A percentile compares a stretch with the other conserved stretches of the same genome.
These are phyloP conservation scores for Vinca major DNA, from an alignment of 305 asterid species.

Conservation along the genomic window DNA sequence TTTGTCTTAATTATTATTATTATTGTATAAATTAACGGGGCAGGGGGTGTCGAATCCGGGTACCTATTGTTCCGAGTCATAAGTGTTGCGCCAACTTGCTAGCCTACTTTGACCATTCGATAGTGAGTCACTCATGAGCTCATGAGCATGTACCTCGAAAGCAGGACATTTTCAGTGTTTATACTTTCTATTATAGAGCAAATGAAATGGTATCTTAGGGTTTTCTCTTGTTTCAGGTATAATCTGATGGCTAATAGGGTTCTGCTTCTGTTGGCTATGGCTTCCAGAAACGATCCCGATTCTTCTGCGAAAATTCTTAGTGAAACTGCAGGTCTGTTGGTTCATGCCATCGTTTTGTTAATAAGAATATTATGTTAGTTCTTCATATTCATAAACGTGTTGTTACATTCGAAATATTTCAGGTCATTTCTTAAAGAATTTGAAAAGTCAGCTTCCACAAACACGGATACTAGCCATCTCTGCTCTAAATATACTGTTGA, in stretches of 20 bases:
- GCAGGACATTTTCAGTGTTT: background rate
- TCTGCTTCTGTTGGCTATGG: slow-evolving; percentile 86
- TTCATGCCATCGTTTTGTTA: slow-evolving; percentile 8
- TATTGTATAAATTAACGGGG: too few relatives aligned
- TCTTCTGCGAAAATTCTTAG: slow-evolving; percentile 57
- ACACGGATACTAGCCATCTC: slow-evolving; percentile 97
- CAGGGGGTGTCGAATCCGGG: too few relatives aligned
- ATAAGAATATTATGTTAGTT: slow-evolving; percentile 2
- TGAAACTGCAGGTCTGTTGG: slow-evolving; percentile 73
- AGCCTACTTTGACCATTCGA: too few relatives aligned
- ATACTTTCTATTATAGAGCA: slow-evolving; percentile 1
- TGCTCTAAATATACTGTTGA: slow-evolving; percentile 85
- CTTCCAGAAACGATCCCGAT: slow-evolving; percentile 70
- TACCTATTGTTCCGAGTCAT: too few relatives aligned
- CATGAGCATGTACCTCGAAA: background rate
- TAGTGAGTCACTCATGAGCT: background rate
- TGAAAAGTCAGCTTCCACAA: slow-evolving; percentile 98
- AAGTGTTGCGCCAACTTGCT: too few relatives aligned
- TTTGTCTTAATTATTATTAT: too few relatives aligned
- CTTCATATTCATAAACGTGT: slow-evolving; percentile 5
- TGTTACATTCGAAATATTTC: slow-evolving; percentile 26
- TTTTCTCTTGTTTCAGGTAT: slow-evolving; percentile 56
- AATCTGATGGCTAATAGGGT: slow-evolving; percentile 98
- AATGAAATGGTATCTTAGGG: slow-evolving; percentile 15
- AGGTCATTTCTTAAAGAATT: slow-evolving; percentile 95